Base-by-base conservation (phyloP, 345 rosid genomes). In the Euphorbia tirucalli region DNA sequence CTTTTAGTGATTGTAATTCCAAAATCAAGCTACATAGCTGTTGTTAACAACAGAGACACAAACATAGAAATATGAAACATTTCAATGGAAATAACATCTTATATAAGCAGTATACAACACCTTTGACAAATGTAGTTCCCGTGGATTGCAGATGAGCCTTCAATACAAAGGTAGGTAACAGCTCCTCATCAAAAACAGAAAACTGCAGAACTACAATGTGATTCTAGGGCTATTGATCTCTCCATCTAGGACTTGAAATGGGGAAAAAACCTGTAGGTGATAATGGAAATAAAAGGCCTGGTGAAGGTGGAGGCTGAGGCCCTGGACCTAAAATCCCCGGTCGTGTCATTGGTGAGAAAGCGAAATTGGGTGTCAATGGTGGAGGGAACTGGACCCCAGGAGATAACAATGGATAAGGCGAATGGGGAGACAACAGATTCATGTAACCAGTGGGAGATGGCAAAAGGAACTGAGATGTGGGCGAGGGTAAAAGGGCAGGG, bases 331-430 rank as follows among this genome's bases (percentile, higher is more conserved):
- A 82, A 80, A 80, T 84, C 77, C 94, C 98, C 18, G 87, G 66
- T 75, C 89, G 98, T 49, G 80, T 75, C 76, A 83, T 50, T 3
- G 90, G 91, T 25, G 97, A 86, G 80, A 91, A 93, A 5, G 84
- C 65, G 76, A 89, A 93, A 79, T 83, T 93, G 30, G 97, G 94
- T 7, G 91, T 81, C 66, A 87, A 57, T 21, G 92, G 92, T 30
- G 88, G 90, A 72, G 96, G 96, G 83, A 87, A 91, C 70, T 88
- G 96, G 65, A 82, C 48, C 77, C 96, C 93, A 0, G 98, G 97
- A 24, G 98, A 91, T 46, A 87, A 80, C 73, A 84, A 67, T 0
- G 94, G 90, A 80, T 85, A 87, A 48, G 96, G 91, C 24, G 94
- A 93, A 63, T 87, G 79, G 1, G 96, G 97, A 60, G 93, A 88